Percentiles rank a stretch among this genome's conserved stretches.
Conservation (phyloP, 441 rosid species). For the Eutrema salsugineum region DNA sequence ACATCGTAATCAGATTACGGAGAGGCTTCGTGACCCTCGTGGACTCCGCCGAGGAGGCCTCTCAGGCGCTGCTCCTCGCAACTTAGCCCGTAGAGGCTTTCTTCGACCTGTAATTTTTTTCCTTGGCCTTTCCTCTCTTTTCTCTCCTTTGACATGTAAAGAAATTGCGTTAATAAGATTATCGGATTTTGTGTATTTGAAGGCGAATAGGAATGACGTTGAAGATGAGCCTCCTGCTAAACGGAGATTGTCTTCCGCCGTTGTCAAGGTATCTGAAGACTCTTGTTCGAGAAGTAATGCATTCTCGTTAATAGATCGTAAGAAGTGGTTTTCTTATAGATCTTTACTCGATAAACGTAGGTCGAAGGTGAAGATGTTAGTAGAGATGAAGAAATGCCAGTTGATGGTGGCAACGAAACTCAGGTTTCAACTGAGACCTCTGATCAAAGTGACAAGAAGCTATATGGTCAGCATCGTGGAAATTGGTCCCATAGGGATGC, state of each 20-base stretch:
- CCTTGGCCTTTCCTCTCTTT: background rate
- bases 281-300: background rate
- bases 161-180: background rate
- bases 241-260: constrained; percentile 82
- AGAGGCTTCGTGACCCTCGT: constrained; percentile 88
- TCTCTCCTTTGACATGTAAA: background rate
- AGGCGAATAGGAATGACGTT: constrained; percentile 69
- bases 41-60: constrained; percentile 84
- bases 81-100: constrained; percentile 62
- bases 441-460: constrained; percentile 40
- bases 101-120: constrained; percentile 52
- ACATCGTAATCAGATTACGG: constrained; percentile 54
- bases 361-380: constrained; percentile 49
- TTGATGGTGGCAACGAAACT: constrained; percentile 30
- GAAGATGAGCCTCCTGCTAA: constrained; percentile 91
- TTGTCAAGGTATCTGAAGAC: constrained; percentile 68
- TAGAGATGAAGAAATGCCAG: constrained; percentile 41
- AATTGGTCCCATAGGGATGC: constrained; percentile 61
- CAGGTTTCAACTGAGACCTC: constrained; percentile 21
- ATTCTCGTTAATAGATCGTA: background rate
- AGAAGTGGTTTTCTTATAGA: background rate
- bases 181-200: constrained; percentile 7
- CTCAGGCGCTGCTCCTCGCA: constrained; percentile 53
- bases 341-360: background rate
- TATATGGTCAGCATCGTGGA: constrained; percentile 36